Evolutionary conservation across 2,329 filamentous ascomycete genomes (phyloP).

Genomic region (Conoideocrella luteorostrata): DNA sequence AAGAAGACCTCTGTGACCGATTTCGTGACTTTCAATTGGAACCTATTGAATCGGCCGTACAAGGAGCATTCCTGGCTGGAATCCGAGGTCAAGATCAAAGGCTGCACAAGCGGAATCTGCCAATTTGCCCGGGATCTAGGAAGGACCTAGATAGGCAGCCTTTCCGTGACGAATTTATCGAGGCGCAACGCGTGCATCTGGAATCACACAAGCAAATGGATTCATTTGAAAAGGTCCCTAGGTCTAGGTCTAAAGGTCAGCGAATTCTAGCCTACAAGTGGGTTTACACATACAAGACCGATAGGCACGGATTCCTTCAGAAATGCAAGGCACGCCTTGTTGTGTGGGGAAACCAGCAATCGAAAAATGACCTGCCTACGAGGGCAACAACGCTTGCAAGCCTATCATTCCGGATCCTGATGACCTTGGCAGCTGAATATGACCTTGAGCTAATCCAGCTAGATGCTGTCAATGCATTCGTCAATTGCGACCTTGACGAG

Average conservation of each 20-base stretch:
- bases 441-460: not conserved
- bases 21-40: not conserved
- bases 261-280: not conserved
- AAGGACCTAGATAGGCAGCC: not conserved
- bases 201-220: not conserved
- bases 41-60: not conserved
- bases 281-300: no score
- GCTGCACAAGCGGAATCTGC: not conserved
- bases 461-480: not conserved
- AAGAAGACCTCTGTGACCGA: not conserved
- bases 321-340: not conserved
- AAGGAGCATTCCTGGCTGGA: not conserved
- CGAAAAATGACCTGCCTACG: not conserved
- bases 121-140: not conserved
- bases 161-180: not conserved
- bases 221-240: not conserved
- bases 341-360: not conserved
- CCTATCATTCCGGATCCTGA: not conserved
- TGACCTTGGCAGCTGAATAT: not conserved
- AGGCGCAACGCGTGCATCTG: not conserved
- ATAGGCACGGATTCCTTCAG: not conserved
- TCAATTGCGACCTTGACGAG: not conserved
- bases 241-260: not conserved
- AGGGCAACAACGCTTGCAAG: not conserved
- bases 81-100: not conserved